Conservation (phyloP, 78 protist species). For the Dictyostelium discoideum region dicty_2.7 NC_007090.3:1151001-1151500, state of each 20-base stretch:
- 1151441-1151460: constrained; percentile 96
- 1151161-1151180: constrained; percentile 75
- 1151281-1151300: constrained; percentile 95
- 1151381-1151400: constrained; percentile 96
- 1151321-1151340: constrained; percentile 91
- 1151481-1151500: constrained; percentile 96
- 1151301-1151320: constrained; percentile 91
- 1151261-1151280: constrained; percentile 93
- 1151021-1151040: background rate
- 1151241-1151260: constrained; percentile 77
- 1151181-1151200: constrained; percentile 90
- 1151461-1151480: constrained; percentile 93
- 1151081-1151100: background rate
- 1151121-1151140: constrained; percentile 89
- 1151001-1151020: background rate
- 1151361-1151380: constrained; percentile 98
- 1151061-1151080: background rate
- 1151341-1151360: constrained; percentile 95
- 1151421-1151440: constrained; percentile 96
- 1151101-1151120: constrained; percentile 67
- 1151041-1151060: background rate
- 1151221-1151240: constrained; percentile 61
- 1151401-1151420: constrained; percentile 96
- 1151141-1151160: constrained; percentile 45
- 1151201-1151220: constrained; percentile 87